Percentiles rank a stretch among this genome's conserved stretches.
These are phyloP conservation scores for Trichoderma oligosporum DNA, from an alignment of 2,329 filamentous ascomycete genomes.

Conservation along the genomic window DNA sequence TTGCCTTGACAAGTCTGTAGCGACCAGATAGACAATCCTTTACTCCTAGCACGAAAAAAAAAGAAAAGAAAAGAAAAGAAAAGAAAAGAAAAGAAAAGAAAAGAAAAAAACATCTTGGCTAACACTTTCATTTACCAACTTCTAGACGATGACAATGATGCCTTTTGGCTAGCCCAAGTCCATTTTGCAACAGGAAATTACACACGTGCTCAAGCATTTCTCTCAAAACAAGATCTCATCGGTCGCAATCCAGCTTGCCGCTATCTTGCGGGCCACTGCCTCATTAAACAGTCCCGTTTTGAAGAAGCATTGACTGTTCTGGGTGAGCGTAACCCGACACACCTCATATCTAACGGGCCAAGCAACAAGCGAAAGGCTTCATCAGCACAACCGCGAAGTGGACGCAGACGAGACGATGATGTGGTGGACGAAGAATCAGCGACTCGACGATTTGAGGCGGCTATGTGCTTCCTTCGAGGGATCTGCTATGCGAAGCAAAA, in stretches of 20 bases:
- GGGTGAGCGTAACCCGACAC: constrained; percentile 89
- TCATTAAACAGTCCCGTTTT: constrained; percentile 86
- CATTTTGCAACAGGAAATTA: constrained; percentile 96
- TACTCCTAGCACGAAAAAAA: no score
- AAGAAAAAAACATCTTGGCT: background rate
- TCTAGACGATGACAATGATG: constrained; percentile 85
- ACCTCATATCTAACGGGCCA: constrained; percentile 64
- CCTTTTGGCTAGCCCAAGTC: constrained; percentile 96
- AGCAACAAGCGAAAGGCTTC: constrained; percentile 37
- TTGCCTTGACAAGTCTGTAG: constrained; percentile 83
- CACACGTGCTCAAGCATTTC: constrained; percentile 80
- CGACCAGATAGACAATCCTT: background rate
- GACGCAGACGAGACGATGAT: constrained; percentile 34
- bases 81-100: no score
- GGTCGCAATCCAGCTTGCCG: constrained; percentile 78
- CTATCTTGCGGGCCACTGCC: constrained; percentile 90
- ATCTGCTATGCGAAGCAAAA: constrained; percentile 97
- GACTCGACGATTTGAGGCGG: constrained; percentile 84
- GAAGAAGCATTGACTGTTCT: constrained; percentile 84
- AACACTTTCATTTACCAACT: background rate
- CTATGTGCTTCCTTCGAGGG: constrained; percentile 93
- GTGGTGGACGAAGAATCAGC: constrained; percentile 62
- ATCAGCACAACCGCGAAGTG: constrained; percentile 32
- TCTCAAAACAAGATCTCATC: constrained; percentile 79
- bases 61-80: no score